Conservation (phyloP, 1,284 basidiomycete genomes). For the Apiotrichum akiyoshidainum region DNA sequence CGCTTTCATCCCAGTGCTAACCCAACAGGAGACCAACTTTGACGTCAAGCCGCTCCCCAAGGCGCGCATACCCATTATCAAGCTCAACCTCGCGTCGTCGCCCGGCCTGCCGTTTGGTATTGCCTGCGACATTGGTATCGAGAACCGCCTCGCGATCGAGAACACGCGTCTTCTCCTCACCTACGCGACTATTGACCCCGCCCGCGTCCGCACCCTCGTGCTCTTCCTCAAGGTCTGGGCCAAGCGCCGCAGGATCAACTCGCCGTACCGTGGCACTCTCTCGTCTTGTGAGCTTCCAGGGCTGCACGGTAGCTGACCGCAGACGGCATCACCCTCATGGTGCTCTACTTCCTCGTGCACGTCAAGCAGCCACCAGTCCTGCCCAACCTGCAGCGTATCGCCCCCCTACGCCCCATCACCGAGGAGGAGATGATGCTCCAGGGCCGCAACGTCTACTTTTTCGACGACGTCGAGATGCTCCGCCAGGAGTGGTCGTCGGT, state of each 20-base stretch:
- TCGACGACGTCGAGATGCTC: conserved; percentile 88
- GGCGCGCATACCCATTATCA: conserved; percentile 97
- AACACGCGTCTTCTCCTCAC: conserved; percentile 94
- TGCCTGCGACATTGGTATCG: conserved; percentile 97
- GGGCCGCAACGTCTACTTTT: conserved; percentile 88
- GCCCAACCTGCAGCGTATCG: conserved; percentile 86
- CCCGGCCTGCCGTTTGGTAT: conserved; percentile 79
- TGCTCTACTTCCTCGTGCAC: conserved; percentile 94
- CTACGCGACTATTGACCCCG: conserved; percentile 95
- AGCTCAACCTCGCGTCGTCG: conserved; percentile 86
- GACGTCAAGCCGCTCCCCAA: conserved; percentile 88
- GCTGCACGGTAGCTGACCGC: background rate
- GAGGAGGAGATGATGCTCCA: conserved; percentile 85
- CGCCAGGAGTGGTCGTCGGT: conserved; percentile 89
- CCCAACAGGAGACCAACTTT: conserved; percentile 81
- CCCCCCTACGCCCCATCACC: conserved; percentile 74
- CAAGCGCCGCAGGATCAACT: conserved; percentile 96
- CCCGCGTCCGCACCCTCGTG: conserved; percentile 87
- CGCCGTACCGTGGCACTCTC: conserved; percentile 91
- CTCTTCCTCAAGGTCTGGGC: conserved; percentile 99
- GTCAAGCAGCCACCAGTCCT: conserved; percentile 93
- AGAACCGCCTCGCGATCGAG: conserved; percentile 92
- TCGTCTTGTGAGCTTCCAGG: conserved; percentile 63
- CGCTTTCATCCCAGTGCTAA: background rate
- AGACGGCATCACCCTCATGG: conserved; percentile 92